Evolutionary conservation across 805 yeast species (phyloP).

Genomic region (Tetrapisispora nanseiensis): DNA sequence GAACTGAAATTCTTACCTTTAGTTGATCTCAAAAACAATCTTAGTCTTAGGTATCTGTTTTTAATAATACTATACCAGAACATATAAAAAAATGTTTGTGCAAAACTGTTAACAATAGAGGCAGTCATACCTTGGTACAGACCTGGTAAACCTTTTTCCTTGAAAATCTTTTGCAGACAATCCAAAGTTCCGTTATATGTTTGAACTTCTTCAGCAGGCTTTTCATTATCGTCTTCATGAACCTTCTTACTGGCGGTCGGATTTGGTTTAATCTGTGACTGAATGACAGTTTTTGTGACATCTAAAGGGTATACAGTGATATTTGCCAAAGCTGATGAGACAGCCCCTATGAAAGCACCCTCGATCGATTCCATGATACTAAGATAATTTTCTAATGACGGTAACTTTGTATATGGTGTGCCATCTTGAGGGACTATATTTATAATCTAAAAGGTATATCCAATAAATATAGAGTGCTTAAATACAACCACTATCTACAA

Average conservation of each 20-base stretch:
- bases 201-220: constrained; percentile 6
- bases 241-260: constrained; percentile 2
- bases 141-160: constrained; percentile 52
- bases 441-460: no score
- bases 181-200: constrained; percentile 47
- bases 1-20: constrained; percentile 30
- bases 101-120: constrained; percentile 58
- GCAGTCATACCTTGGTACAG: constrained; percentile 66
- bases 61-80: constrained; percentile 78
- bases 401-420: no score
- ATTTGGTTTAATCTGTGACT: constrained; percentile 42
- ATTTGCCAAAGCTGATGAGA: constrained; percentile 74
- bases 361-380: constrained; percentile 47
- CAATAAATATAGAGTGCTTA: no score
- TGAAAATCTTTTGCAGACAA: constrained; percentile 48
- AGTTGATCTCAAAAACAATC: constrained; percentile 8
- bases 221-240: background rate
- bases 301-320: constrained; percentile 74
- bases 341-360: constrained; percentile 72
- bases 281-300: constrained; percentile 64
- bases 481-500: no score
- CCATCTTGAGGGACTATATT: no score
- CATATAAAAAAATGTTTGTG: constrained; percentile 73
- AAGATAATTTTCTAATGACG: no score
- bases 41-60: constrained; percentile 38